Base-by-base conservation (phyloP, 306 rosid genomes). In the Delonix regia region DNA sequence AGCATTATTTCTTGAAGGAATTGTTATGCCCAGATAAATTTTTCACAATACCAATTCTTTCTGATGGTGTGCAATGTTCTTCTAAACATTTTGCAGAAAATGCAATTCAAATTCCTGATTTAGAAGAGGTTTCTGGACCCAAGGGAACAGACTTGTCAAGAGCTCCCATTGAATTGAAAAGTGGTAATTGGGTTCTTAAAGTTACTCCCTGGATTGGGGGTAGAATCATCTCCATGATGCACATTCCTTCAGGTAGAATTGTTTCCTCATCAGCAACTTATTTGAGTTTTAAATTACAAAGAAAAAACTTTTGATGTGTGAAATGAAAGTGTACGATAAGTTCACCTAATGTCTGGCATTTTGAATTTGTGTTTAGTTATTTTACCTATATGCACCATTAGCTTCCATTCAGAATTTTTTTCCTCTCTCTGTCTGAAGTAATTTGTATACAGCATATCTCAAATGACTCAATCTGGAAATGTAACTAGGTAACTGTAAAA, bases 141-240 rank as follows among this genome's bases (percentile, higher is more conserved):
- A 88, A 87, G 80, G 97, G 97, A 74, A 75, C 36, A 53, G 87
- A 83, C 55, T 90, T 92, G 71, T 85, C 92, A 56, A 82, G 81
- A 78, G 84, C 83, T 79, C 97, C 97, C 68, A 73, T 90, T 80
- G 97, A 94, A 83, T 80, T 94, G 86, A 94, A 87, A 83, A 90
- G 87, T 71, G 83, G 87, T 34, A 82, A 82, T 67, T 94, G 98
- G 98, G 71, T 38, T 85, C 80, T 89, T 67, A 84, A 94, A 85
- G 82, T 89, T 45, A 90, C 92, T 81, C 97, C 98, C 66, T 90
- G 98, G 98, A 94, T 90, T 84, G 97, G 98, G 47, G 98, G 97
- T 53, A 85, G 98, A 92, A 90, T 94, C 57, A 85, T 92, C 76
- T 92, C 98, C 75, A 94, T 92, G 97, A 78, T 69, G 70, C 94